Conservation (phyloP, 139 green algal species). For the Chlamydomonas schloesseri region DNA sequence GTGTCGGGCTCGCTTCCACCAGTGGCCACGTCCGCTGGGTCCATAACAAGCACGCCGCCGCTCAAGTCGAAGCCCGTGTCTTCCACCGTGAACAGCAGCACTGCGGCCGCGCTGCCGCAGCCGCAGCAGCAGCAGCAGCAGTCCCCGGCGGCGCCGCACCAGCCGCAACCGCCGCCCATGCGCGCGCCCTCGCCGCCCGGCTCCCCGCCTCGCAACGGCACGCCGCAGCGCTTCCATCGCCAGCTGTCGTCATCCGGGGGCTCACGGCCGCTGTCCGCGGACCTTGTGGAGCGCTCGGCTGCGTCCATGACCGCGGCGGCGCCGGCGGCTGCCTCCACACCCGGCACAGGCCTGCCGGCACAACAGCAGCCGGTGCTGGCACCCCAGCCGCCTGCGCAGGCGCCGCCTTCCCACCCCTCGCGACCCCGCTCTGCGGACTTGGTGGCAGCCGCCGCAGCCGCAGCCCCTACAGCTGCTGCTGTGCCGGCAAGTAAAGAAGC, state of each 20-base stretch:
- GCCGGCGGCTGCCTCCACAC: too few species aligned
- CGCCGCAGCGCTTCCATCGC: constrained; percentile 20
- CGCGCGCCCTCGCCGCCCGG: constrained; percentile 20
- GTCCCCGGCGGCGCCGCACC: not conserved
- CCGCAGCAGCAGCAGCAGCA: too few species aligned
- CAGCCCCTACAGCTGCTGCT: not conserved
- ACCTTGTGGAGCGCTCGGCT: not conserved
- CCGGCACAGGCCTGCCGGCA: not conserved
- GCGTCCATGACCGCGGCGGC: not conserved
- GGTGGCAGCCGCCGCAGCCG: too few species aligned
- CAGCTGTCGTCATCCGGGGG: not conserved
- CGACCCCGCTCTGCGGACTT: not conserved
- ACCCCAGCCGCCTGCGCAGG: not conserved
- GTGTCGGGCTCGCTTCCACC: not conserved
- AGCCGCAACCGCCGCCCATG: constrained; percentile 7
- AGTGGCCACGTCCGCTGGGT: not conserved
- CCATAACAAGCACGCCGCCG: not conserved
- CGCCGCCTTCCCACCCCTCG: not conserved
- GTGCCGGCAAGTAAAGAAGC: not conserved
- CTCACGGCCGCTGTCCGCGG: not conserved
- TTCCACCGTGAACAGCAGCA: not conserved
- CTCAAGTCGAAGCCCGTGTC: not conserved
- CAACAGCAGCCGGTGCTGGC: not conserved
- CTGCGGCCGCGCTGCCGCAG: not conserved
- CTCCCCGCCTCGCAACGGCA: not conserved